These are phyloP conservation scores for Starmerella bombicola DNA, from an alignment of 805 yeast species.

Conservation along the genomic window DNA sequence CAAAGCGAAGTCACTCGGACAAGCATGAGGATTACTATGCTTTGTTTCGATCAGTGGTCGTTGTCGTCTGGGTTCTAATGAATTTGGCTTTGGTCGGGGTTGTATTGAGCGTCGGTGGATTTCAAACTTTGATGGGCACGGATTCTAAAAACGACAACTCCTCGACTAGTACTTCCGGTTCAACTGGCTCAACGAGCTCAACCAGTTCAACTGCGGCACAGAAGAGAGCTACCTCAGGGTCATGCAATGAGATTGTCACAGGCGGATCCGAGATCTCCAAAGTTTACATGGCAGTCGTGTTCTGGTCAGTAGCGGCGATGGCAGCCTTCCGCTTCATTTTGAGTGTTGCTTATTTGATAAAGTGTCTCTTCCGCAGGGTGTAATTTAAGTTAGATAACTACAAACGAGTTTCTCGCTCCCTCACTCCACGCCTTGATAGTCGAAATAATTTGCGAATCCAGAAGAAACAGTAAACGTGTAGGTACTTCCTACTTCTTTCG, in stretches of 20 bases:
- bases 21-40: constrained; percentile 77
- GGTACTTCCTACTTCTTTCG: too few relatives aligned
- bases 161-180: constrained; percentile 14
- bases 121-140: constrained; percentile 28
- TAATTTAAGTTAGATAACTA: too few relatives aligned
- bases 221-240: constrained; percentile 3
- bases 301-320: constrained; percentile 88
- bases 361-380: constrained; percentile 25
- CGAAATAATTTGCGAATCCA: too few relatives aligned
- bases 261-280: constrained; percentile 24
- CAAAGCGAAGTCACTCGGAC: constrained; percentile 34
- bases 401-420: too few relatives aligned
- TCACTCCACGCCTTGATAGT: too few relatives aligned
- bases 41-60: constrained; percentile 76
- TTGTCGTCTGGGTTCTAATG: constrained; percentile 76
- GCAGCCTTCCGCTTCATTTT: constrained; percentile 78
- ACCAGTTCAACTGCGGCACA: background rate
- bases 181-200: background rate
- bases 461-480: constrained; percentile 3
- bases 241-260: constrained; percentile 27
- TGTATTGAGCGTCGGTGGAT: constrained; percentile 76
- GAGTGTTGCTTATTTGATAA: constrained; percentile 45
- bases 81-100: constrained; percentile 72
- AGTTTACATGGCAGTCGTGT: constrained; percentile 64
- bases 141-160: constrained; percentile 27